Evolutionary conservation across 2,329 filamentous ascomycete species (phyloP).

Genomic region (Penicillium vulpinum): DNA sequence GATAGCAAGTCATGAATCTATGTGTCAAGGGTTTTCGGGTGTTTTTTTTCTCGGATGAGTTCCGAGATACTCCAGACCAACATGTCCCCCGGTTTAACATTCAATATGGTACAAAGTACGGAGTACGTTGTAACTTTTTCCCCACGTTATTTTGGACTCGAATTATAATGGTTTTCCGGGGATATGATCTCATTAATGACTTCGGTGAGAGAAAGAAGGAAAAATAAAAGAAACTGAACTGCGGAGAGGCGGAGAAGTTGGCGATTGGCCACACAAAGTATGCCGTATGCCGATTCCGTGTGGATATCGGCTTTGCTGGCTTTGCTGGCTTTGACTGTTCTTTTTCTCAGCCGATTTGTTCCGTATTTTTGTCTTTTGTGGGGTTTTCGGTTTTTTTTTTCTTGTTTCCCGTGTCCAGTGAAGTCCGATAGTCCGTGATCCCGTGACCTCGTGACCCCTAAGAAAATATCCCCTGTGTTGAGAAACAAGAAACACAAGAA

Average conservation of each 20-base stretch:
- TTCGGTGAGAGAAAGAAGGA: conserved; percentile 7
- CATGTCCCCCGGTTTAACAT: background rate
- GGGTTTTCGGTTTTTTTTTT: background rate
- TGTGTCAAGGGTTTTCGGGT: conserved; percentile 7
- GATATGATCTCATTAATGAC: background rate
- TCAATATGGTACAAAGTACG: too few relatives aligned
- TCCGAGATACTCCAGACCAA: background rate
- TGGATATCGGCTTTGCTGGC: background rate
- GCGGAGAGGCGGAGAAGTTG: conserved; percentile 7
- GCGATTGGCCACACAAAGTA: background rate
- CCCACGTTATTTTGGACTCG: background rate
- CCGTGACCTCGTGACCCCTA: background rate
- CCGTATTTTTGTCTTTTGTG: background rate
- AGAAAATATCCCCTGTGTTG: background rate
- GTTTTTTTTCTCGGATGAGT: background rate
- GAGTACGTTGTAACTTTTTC: background rate
- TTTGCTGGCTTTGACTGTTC: background rate
- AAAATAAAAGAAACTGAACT: background rate
- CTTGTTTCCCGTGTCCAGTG: too few relatives aligned
- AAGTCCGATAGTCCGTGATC: background rate
- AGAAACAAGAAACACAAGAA: background rate
- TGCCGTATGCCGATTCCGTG: background rate
- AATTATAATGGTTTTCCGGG: background rate
- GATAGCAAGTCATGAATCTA: background rate
- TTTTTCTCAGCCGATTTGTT: background rate